A percentile compares a stretch with the other conserved stretches of the same genome.
These are phyloP conservation scores for Macaranga tanarius DNA, from an alignment of 441 rosid species.

Conservation along the genomic window DNA sequence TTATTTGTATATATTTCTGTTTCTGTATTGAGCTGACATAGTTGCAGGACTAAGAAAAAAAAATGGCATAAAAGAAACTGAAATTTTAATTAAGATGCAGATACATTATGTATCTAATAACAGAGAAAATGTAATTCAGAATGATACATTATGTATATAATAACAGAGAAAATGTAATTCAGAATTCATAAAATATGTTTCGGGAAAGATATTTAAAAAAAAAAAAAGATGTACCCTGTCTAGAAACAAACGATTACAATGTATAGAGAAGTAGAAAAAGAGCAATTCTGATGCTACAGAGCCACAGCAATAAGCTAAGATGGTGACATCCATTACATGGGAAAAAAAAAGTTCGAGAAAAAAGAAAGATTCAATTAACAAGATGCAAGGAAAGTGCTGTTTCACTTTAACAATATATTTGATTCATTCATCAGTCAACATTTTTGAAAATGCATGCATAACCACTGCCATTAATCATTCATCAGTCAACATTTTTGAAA, in stretches of 20 bases:
- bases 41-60: too few species aligned
- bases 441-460: constrained; percentile 1
- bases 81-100: too few species aligned
- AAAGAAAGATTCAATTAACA: background rate
- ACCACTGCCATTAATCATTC: too few species aligned
- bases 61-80: too few species aligned
- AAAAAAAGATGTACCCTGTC: background rate
- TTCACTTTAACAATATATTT: background rate
- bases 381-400: constrained; percentile 11
- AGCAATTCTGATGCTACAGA: background rate
- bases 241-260: background rate
- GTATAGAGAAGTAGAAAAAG: background rate
- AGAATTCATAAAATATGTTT: background rate
- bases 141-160: too few species aligned
- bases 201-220: background rate
- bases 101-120: too few species aligned
- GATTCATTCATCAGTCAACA: constrained; percentile 6
- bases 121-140: too few species aligned
- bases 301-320: background rate
- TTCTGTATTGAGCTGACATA: too few species aligned
- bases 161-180: too few species aligned
- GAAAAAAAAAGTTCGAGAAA: too few species aligned
- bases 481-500: constrained; percentile 10
- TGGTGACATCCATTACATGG: background rate
- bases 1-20: too few species aligned